Percentiles rank a stretch among this genome's conserved stretches.
phyloP scores from a whole-genome alignment of 2,329 filamentous ascomycete genomes.

The Colletotrichum sp. region DNA sequence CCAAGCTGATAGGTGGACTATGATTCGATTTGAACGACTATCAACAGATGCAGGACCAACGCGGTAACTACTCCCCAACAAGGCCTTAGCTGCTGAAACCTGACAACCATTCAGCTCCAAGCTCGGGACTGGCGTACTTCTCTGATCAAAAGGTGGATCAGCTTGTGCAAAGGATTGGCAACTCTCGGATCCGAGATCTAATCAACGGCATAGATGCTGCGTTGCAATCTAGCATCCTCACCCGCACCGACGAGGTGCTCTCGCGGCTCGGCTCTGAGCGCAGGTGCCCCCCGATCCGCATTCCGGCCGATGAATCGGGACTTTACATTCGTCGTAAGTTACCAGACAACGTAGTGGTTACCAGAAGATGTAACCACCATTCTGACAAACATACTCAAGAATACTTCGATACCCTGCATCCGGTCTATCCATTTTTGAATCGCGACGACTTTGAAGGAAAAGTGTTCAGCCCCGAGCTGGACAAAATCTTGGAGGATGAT shows the following conservation, averaged over 20 bases:
- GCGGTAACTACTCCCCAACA: neutral
- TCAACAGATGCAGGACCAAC: neutral
- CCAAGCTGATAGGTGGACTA: neutral
- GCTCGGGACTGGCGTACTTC: neutral
- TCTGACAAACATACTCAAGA: fast-evolving
- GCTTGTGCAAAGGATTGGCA: neutral
- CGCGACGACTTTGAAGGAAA: neutral
- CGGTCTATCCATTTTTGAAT: neutral
- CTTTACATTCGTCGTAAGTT: neutral
- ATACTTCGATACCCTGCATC: neutral
- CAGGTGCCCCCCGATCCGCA: neutral
- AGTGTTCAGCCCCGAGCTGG: neutral
- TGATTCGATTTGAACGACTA: neutral
- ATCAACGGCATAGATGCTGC: neutral
- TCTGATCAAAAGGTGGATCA: neutral
- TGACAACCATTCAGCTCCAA: neutral
- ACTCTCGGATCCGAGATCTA: neutral
- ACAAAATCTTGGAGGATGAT: neutral
- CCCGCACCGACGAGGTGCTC: neutral
- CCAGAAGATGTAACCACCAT: neutral
- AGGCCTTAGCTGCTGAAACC: neutral
- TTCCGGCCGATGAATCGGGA: neutral
- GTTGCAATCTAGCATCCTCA: neutral
- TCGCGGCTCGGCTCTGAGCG: neutral
- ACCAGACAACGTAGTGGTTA: neutral